Evolutionary conservation across 2,329 filamentous ascomycete genomes (phyloP).

Genomic region (Alternaria brassicicola): DNA sequence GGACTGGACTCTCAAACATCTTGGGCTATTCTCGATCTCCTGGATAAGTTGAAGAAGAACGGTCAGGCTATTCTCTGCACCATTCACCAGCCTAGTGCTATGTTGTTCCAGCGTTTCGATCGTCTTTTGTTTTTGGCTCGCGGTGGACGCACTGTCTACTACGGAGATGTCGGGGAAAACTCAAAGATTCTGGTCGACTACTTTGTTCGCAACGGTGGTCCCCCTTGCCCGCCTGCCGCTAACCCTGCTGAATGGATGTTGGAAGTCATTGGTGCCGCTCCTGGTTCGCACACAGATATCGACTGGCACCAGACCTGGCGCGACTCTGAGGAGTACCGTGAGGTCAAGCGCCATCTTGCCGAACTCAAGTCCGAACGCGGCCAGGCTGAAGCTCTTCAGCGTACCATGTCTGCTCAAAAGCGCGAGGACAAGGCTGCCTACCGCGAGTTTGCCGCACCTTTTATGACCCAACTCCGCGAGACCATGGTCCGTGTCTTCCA

Average conservation of each 20-base stretch:
- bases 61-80: constrained; percentile 90
- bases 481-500: constrained; percentile 79
- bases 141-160: constrained; percentile 81
- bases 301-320: constrained; percentile 60
- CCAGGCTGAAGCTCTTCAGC: constrained; percentile 39
- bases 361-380: constrained; percentile 52
- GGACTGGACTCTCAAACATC: constrained; percentile 93
- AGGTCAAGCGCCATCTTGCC: constrained; percentile 54
- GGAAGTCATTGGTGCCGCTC: constrained; percentile 61
- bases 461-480: constrained; percentile 68
- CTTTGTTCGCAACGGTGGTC: constrained; percentile 75
- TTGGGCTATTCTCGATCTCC: constrained; percentile 86
- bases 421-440: constrained; percentile 62
- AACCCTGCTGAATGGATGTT: constrained; percentile 87
- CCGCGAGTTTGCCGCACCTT: constrained; percentile 81
- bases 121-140: constrained; percentile 77
- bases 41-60: constrained; percentile 86
- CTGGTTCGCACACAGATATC: constrained; percentile 56
- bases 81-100: constrained; percentile 95
- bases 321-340: constrained; percentile 54
- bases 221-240: constrained; percentile 67
- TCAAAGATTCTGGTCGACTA: constrained; percentile 72
- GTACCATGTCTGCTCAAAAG: constrained; percentile 49
- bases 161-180: constrained; percentile 76
- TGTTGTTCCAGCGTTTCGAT: constrained; percentile 92